phyloP scores from a whole-genome alignment of 805 yeast genomes.

The Sugiyamaella chiloensis region DNA sequence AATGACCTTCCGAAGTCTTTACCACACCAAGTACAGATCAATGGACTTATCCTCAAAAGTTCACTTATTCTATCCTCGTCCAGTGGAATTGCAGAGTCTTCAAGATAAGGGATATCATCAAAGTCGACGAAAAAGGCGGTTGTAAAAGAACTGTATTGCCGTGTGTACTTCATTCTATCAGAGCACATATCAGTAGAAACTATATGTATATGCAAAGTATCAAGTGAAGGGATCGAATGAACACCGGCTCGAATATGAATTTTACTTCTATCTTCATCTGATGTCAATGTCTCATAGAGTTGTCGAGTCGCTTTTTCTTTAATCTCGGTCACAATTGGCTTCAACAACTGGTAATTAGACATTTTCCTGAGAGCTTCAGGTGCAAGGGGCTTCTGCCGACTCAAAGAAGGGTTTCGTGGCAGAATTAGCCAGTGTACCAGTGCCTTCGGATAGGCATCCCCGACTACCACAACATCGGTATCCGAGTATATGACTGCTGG shows the following conservation, averaged over 20 bases:
- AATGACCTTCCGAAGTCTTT: conserved; percentile 43
- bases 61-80: conserved; percentile 42
- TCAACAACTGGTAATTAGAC: conserved; percentile 32
- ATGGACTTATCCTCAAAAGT: conserved; percentile 33
- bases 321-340: conserved; percentile 39
- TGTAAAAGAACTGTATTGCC: conserved; percentile 70
- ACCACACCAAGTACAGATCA: conserved; percentile 44
- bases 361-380: conserved; percentile 44
- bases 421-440: conserved; percentile 56
- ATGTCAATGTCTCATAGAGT: conserved; percentile 28
- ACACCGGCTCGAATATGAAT: conserved; percentile 49
- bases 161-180: conserved; percentile 51
- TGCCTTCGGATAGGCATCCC: conserved; percentile 65
- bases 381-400: conserved; percentile 48
- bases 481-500: conserved; percentile 46
- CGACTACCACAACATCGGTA: conserved; percentile 51
- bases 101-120: conserved; percentile 43
- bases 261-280: background rate
- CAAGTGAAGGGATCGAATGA: conserved; percentile 68
- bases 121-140: conserved; percentile 61
- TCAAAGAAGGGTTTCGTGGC: conserved; percentile 46
- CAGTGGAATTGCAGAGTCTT: conserved; percentile 19
- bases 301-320: conserved; percentile 32
- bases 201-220: conserved; percentile 70
- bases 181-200: conserved; percentile 63